phyloP scores from a whole-genome alignment of 306 rosid species.

The Carpinus viminea region DNA sequence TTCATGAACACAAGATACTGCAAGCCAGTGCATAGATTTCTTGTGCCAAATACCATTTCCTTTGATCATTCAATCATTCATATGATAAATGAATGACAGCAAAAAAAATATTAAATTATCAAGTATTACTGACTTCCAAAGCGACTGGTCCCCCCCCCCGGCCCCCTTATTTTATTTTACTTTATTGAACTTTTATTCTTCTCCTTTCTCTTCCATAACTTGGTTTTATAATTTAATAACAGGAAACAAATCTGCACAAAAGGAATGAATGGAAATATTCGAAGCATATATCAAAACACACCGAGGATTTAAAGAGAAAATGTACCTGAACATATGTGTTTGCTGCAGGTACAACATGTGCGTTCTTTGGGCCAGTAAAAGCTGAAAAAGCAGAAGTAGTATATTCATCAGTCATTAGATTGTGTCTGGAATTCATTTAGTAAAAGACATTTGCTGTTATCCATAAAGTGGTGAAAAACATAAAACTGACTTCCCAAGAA shows the following conservation, averaged over 20 bases:
- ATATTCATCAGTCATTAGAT: constrained; percentile 40
- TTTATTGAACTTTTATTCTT: neutral
- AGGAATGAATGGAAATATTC: neutral
- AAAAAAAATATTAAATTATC: no score
- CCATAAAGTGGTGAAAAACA: constrained; percentile 23
- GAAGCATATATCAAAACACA: neutral
- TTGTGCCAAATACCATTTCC: no score
- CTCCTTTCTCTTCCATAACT: neutral
- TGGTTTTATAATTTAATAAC: neutral
- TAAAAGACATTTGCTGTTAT: constrained; percentile 18
- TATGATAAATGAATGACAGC: neutral
- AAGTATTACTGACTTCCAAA: no score
- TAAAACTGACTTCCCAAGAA: neutral
- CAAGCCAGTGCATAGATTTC: neutral
- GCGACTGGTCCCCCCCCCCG: no score
- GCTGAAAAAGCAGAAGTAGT: constrained; percentile 54
- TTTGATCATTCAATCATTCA: neutral
- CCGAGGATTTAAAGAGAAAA: constrained; percentile 2
- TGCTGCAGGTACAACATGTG: constrained; percentile 72
- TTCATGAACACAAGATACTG: neutral
- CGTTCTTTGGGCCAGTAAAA: constrained; percentile 71
- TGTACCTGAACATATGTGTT: constrained; percentile 83
- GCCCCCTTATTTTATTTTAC: neutral
- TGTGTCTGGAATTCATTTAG: constrained; percentile 25
- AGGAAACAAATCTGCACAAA: neutral